Base-by-base conservation (phyloP, 192 early-diverging fungal species). In the Bifiguratus adelaidae region DNA sequence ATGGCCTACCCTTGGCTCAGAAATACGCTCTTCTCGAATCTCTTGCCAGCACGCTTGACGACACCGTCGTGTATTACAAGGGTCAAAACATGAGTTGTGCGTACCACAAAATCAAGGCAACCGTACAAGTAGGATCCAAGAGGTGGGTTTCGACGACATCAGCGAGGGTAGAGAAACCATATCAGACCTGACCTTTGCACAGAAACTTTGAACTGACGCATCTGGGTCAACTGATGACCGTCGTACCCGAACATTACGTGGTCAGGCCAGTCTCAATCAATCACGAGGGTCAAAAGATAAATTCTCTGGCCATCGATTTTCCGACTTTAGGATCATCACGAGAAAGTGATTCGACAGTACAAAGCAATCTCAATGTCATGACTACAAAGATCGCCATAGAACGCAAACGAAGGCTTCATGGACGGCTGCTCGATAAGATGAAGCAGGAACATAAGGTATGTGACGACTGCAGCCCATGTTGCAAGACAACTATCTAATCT, bases 351-450 rank as follows among this genome's bases (percentile, higher is more conserved):
- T n/a, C n/a, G n/a, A n/a, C n/a, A n/a, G n/a, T n/a, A n/a, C n/a
- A n/a, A n/a, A n/a, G n/a, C n/a, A n/a, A n/a, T n/a, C n/a, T n/a
- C n/a, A n/a, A n/a, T n/a, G n/a, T n/a, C n/a, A n/a, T n/a, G n/a
- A n/a, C n/a, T n/a, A n/a, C n/a, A n/a, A 26, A 45, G 28, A 45
- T 45, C 6, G 44, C n/a, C n/a, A n/a, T 30, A 26, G 44, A 45
- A 2, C 44, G 44, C 16, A 45, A 45, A 30, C 44, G 19, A 29
- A 19, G 6, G 7, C 32, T 45, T 30, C 44, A 30, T 28, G 32
- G 32, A 15, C 29, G 32, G 44, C 26, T 45, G 27, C 11, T 45
- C 7, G 20, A 28, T 20, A 16, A 30, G 27, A 30, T 45, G 9
- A 16, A 24, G 27, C 9, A 26, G 21, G 7, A 26, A 9, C 44